A percentile compares a stretch with the other conserved stretches of the same genome.
phyloP scores from a whole-genome alignment of 148 eudicot genomes.

The Chenopodium formosanum region DNA sequence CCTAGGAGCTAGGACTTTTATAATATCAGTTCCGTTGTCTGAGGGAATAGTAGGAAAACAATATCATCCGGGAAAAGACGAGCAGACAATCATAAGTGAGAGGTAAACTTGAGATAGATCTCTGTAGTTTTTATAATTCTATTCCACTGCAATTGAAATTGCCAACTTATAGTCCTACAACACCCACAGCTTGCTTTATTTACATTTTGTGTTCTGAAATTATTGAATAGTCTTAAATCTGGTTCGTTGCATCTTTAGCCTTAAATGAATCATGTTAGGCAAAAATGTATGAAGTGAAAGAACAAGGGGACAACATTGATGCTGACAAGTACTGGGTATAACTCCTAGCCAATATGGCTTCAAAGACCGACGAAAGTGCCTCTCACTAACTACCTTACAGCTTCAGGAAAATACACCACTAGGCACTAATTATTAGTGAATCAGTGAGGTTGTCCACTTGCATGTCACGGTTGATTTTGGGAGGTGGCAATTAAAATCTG shows the following conservation, averaged over 20 bases:
- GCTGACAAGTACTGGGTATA: no score
- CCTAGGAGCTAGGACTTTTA: slow-evolving; percentile 92
- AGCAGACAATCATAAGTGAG: slow-evolving; percentile 89
- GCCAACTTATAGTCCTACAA: neutral
- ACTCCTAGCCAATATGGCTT: no score
- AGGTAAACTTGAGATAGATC: slow-evolving; percentile 44
- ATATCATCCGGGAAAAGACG: slow-evolving; percentile 77
- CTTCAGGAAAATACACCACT: neutral
- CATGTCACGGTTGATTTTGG: neutral
- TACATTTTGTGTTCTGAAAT: neutral
- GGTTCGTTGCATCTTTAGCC: neutral
- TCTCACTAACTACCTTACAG: neutral
- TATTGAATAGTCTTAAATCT: neutral
- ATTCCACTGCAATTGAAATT: neutral
- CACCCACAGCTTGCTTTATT: neutral
- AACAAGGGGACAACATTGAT: neutral
- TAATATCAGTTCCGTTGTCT: slow-evolving; percentile 73
- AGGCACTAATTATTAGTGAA: neutral
- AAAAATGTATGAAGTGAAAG: neutral
- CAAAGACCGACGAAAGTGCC: no score
- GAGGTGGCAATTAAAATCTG: neutral
- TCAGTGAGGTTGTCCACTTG: neutral
- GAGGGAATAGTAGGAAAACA: slow-evolving; percentile 86
- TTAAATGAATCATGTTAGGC: neutral
- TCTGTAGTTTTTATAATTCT: neutral